Conservation (phyloP, 176 grass and related monocot genomes). For the Paspalum notatum region DNA sequence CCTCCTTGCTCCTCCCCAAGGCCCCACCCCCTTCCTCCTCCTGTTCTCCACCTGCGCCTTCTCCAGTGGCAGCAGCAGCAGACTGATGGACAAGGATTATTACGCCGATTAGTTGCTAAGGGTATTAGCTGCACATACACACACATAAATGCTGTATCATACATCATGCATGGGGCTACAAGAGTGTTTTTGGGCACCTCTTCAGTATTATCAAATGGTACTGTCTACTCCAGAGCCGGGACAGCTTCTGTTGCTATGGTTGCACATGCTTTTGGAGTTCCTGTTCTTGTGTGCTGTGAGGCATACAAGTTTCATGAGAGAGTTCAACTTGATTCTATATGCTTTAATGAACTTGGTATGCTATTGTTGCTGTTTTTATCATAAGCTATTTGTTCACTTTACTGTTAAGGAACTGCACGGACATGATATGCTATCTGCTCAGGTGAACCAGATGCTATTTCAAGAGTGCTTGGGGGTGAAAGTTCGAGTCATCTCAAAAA, state of each 20-base stretch:
- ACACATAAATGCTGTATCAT: slow-evolving; percentile 80
- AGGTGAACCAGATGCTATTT: slow-evolving; percentile 88
- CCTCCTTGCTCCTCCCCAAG: no score
- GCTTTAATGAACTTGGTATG: slow-evolving; percentile 83
- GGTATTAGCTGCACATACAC: slow-evolving; percentile 76
- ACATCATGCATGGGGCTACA: slow-evolving; percentile 84
- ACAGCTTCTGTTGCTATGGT: slow-evolving; percentile 78
- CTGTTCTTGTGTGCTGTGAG: slow-evolving; percentile 81
- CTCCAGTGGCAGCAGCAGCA: no score
- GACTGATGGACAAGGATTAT: slow-evolving; percentile 66
- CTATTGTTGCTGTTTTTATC: neutral
- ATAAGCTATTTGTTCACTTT: slow-evolving; percentile 11
- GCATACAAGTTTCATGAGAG: slow-evolving; percentile 93
- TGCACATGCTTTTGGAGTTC: slow-evolving; percentile 67
- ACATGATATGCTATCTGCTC: slow-evolving; percentile 37
- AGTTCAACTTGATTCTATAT: slow-evolving; percentile 88
- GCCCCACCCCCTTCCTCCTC: no score
- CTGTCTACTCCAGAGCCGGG: slow-evolving; percentile 77
- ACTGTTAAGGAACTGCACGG: slow-evolving; percentile 16
- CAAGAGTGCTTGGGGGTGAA: slow-evolving; percentile 48
- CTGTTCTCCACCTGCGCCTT: no score
- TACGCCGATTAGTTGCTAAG: slow-evolving; percentile 57
- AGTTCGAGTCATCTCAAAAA: slow-evolving; percentile 56
- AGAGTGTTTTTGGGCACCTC: slow-evolving; percentile 77
- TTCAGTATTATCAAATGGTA: slow-evolving; percentile 76